phyloP scores from a whole-genome alignment of 2,329 filamentous ascomycete genomes.

The Trichoderma sp. region DNA sequence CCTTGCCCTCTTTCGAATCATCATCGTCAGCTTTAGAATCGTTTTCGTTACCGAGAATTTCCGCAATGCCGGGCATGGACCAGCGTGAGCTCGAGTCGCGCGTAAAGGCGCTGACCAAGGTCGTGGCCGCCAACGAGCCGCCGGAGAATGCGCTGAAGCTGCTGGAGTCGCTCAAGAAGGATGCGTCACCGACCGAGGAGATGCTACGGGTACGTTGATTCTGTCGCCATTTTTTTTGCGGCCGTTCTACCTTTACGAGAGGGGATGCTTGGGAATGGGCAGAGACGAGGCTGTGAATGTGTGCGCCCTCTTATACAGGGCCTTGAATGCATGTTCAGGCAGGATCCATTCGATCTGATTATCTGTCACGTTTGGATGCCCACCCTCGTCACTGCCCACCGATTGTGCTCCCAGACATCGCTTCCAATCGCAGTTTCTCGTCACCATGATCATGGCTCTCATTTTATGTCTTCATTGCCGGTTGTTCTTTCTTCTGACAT shows the following conservation, averaged over 20 bases:
- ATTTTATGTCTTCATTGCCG: not conserved
- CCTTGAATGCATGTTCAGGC: not conserved
- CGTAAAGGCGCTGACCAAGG: slow-evolving; percentile 78
- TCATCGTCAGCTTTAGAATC: not conserved
- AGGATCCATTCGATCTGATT: not conserved
- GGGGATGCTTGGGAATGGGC: not conserved
- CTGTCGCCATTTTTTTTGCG: not conserved
- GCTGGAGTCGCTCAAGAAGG: slow-evolving; percentile 74
- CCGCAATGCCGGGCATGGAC: slow-evolving; percentile 57
- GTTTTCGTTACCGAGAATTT: not conserved
- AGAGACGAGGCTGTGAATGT: not conserved
- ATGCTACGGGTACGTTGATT: slow-evolving; percentile 64
- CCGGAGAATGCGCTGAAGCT: slow-evolving; percentile 69
- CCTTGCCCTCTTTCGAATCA: not conserved
- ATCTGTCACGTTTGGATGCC: not conserved
- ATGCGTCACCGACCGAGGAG: slow-evolving; percentile 82
- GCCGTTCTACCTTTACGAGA: not conserved
- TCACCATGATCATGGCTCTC: not conserved
- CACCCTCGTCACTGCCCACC: not conserved
- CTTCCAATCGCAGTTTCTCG: not conserved
- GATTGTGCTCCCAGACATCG: not conserved
- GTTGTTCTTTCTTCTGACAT: not conserved
- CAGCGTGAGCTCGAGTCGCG: slow-evolving; percentile 75
- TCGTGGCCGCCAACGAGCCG: slow-evolving; percentile 71
- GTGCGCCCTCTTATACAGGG: not conserved